These are phyloP conservation scores for Coccomyxa subellipsoidea DNA, from an alignment of 163 green algal genomes.

Conservation along the genomic window DNA sequence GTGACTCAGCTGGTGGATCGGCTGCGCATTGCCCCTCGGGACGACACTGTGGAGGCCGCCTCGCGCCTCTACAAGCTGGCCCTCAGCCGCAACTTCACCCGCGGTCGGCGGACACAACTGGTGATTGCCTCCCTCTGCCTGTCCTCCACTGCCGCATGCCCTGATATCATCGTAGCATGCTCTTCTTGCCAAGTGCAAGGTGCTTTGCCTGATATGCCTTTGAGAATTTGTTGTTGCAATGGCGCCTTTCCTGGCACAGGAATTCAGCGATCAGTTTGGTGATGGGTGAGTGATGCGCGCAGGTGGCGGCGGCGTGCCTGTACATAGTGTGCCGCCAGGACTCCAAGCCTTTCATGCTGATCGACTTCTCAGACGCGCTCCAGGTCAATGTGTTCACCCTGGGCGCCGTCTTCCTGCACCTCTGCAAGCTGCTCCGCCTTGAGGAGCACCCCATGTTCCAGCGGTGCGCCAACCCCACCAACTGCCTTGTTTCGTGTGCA, in stretches of 20 bases:
- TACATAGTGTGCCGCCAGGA: conserved; percentile 98
- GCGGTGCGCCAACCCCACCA: too few relatives aligned
- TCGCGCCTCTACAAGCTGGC: conserved; percentile 85
- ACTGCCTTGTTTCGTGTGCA: too few relatives aligned
- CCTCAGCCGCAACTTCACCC: conserved; percentile 89
- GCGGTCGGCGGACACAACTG: conserved; percentile 79
- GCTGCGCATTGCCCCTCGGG: conserved; percentile 69
- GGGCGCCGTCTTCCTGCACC: conserved; percentile 80
- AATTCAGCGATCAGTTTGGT: too few relatives aligned
- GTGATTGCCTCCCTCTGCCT: too few relatives aligned
- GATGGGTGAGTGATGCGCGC: conserved; percentile 9
- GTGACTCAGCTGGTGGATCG: conserved; percentile 80
- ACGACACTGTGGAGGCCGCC: conserved; percentile 66
- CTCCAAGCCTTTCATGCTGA: conserved; percentile 94
- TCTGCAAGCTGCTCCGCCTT: conserved; percentile 80
- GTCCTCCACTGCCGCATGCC: too few relatives aligned
- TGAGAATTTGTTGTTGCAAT: conserved; percentile 28
- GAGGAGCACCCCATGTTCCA: conserved; percentile 66
- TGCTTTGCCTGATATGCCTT: too few relatives aligned
- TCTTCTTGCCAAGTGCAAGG: too few relatives aligned
- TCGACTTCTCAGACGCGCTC: conserved; percentile 91
- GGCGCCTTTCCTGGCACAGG: too few relatives aligned
- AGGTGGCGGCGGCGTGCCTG: conserved; percentile 90
- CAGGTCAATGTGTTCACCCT: conserved; percentile 81
- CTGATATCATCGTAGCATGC: too few relatives aligned